phyloP scores from a whole-genome alignment of 139 green algal species.

The Diplosphaera chodatii region DNA sequence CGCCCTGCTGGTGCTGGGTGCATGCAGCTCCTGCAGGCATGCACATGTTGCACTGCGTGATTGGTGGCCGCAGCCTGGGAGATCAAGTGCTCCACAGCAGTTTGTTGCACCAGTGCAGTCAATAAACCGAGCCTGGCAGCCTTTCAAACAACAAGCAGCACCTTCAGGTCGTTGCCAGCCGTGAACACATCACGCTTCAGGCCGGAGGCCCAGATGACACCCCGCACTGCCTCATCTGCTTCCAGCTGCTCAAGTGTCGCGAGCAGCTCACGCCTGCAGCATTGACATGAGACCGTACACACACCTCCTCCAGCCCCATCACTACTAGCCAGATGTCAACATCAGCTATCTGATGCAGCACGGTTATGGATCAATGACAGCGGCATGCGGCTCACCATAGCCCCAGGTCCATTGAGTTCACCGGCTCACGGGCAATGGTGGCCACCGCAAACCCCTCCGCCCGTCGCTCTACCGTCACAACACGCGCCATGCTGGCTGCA shows the following conservation, averaged over 20 bases:
- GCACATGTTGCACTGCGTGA: not conserved
- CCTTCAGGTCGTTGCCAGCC: slow-evolving; percentile 56
- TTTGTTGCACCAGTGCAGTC: no score
- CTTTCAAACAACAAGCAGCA: not conserved
- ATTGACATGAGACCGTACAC: no score
- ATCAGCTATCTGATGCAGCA: no score
- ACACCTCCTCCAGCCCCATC: no score
- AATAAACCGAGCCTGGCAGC: no score
- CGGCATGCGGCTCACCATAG: no score
- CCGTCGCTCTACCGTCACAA: slow-evolving; percentile 7
- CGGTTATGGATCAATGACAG: no score
- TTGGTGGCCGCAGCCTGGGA: no score
- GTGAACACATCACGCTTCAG: slow-evolving; percentile 73
- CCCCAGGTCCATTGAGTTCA: slow-evolving; percentile 57
- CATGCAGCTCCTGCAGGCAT: slow-evolving; percentile 74
- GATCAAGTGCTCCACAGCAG: no score
- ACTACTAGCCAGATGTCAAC: no score
- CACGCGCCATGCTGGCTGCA: not conserved
- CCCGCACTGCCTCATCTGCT: slow-evolving; percentile 36
- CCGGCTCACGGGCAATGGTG: slow-evolving; percentile 49
- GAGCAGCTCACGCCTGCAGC: slow-evolving; percentile 44
- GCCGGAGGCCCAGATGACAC: slow-evolving; percentile 62
- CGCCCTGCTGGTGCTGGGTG: slow-evolving; percentile 51
- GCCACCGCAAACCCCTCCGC: slow-evolving; percentile 38
- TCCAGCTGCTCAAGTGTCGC: slow-evolving; percentile 45